Base-by-base conservation (phyloP, 2,329 filamentous ascomycete genomes). In the Scortechinia acanthostroma region DNA sequence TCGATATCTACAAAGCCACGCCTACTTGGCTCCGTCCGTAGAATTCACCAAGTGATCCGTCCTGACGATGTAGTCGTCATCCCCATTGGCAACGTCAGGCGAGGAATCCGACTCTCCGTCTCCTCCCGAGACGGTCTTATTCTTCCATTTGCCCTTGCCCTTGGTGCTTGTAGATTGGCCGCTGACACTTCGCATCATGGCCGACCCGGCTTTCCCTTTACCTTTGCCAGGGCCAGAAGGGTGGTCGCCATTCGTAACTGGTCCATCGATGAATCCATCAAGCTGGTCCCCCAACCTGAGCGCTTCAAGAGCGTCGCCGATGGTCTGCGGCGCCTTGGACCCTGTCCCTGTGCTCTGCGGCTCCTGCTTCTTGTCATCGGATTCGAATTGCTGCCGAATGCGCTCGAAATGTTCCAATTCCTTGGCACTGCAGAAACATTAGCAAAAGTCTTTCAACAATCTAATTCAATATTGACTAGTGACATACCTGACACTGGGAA, bases 351-450 rank as follows among this genome's bases (percentile, higher is more conserved):
- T 40, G 42, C 15, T 33, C 47, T 20, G 49, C 35, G 43, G 48
- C 10, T 30, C 25, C n/a, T 30, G 25, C 61, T 62, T 73, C 56
- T 68, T 63, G 20, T 68, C 66, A 3, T 61, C 65, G 6, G 84
- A 84, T 58, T 98, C 93, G 57, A 98, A 98, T 16, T 80, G 77
- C 16, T 76, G 80, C 30, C 93, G 74, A 4, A 98, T 91, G 1
- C 77, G 70, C 58, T 95, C 88, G 55, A 97, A 98, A 59, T 98
- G 93, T 42, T 85, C 77, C 33, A 98, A 69, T 66, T 98, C 93
- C 50, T 95, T 91, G 10, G 86, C 83, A 57, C 35, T 40, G 10
- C 17, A 15, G 14, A 6, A 10, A 15, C 10, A 17, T 40, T 40
- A 40, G 35, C 20, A 40, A 15, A 6, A 13, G n/a, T n/a, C n/a